phyloP scores from a whole-genome alignment of 805 yeast genomes.

The Tetrapisispora nanseiensis region DNA sequence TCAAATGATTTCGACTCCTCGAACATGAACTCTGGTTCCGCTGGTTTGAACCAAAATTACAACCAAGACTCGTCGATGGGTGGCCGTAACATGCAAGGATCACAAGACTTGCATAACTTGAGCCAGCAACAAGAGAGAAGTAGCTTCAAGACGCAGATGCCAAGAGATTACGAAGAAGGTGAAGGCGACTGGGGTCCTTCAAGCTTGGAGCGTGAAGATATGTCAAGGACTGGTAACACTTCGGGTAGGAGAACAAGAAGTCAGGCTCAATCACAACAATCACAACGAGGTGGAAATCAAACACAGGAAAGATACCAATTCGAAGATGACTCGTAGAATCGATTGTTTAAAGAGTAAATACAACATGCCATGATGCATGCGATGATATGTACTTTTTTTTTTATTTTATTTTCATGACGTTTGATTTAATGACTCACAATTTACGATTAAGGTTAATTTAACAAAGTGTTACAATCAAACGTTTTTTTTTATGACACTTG shows the following conservation, averaged over 20 bases:
- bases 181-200: conserved; percentile 1
- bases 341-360: no score
- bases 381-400: not conserved
- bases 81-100: not conserved
- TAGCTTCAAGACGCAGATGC: not conserved
- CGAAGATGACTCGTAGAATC: not conserved
- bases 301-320: conserved; percentile 2
- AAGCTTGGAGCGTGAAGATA: not conserved
- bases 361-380: no score
- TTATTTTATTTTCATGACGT: not conserved
- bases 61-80: not conserved
- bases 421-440: no score
- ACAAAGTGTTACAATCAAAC: no score
- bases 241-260: conserved; percentile 3
- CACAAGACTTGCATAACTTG: not conserved
- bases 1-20: conserved; percentile 1
- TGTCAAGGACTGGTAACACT: not conserved
- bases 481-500: no score
- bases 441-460: no score
- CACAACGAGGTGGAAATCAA: not conserved
- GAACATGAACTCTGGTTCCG: no score
- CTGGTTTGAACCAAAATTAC: not conserved
- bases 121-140: not conserved
- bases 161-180: conserved; percentile 1
- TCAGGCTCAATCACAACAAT: not conserved